Percentiles rank a stretch among this genome's conserved stretches.
phyloP scores from a whole-genome alignment of 2,329 filamentous ascomycete genomes.

The Atkinsonella texensis region DNA sequence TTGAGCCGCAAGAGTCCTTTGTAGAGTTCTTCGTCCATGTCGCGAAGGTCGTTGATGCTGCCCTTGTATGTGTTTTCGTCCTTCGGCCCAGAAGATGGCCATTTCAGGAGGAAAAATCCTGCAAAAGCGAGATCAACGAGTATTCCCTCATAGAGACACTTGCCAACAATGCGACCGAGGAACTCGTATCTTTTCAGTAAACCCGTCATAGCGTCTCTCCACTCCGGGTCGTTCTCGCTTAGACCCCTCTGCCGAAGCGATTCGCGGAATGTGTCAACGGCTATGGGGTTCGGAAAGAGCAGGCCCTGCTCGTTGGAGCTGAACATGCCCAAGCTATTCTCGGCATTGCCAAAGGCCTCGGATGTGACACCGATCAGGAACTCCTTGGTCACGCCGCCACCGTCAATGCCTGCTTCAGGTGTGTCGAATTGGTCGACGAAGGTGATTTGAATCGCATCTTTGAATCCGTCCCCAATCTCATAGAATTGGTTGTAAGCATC shows the following conservation, averaged over 20 bases:
- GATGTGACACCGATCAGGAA: conserved; percentile 82
- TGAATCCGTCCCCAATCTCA: conserved; percentile 65
- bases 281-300: conserved; percentile 76
- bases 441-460: conserved; percentile 92
- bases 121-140: conserved; percentile 88
- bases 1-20: conserved; percentile 75
- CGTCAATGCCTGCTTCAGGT: conserved; percentile 87
- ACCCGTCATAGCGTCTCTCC: conserved; percentile 43
- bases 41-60: conserved; percentile 87
- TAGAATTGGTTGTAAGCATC: conserved; percentile 83
- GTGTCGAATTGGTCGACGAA: conserved; percentile 87
- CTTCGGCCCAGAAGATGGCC: conserved; percentile 59
- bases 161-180: conserved; percentile 81
- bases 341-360: conserved; percentile 60
- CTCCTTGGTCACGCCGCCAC: conserved; percentile 93
- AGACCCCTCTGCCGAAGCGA: conserved; percentile 39
- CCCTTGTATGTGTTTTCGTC: conserved; percentile 68
- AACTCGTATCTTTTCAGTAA: conserved; percentile 76
- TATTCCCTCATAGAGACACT: conserved; percentile 95
- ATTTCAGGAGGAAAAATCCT: conserved; percentile 91
- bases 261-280: conserved; percentile 57
- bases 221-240: conserved; percentile 41
- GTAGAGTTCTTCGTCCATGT: conserved; percentile 84
- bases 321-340: conserved; percentile 48
- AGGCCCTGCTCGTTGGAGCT: conserved; percentile 74